phyloP scores from a whole-genome alignment of 2,329 filamentous ascomycete genomes.

The Fusarium goolgardi region DNA sequence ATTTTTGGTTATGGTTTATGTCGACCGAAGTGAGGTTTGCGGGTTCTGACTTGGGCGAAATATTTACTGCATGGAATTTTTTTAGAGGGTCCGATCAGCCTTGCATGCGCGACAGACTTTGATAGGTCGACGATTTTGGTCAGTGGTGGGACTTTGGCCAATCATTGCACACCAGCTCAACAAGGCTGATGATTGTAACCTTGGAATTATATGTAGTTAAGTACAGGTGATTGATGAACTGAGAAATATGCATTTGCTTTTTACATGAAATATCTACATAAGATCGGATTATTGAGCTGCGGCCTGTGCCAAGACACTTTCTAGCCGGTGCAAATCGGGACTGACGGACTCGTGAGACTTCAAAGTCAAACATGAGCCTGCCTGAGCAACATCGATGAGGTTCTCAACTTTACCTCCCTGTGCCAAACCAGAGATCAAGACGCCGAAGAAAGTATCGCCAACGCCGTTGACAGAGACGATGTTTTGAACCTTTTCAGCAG shows the following conservation, averaged over 20 bases:
- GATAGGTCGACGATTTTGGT: slow-evolving; percentile 30
- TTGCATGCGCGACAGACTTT: slow-evolving; percentile 38
- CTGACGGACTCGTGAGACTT: slow-evolving; percentile 80
- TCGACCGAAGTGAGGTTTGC: slow-evolving; percentile 27
- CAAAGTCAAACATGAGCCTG: slow-evolving; percentile 81
- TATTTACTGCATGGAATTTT: slow-evolving; percentile 48
- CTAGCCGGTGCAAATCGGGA: slow-evolving; percentile 62
- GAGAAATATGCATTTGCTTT: not conserved
- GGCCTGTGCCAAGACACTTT: slow-evolving; percentile 51
- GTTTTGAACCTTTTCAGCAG: slow-evolving; percentile 73
- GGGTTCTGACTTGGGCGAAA: slow-evolving; percentile 34
- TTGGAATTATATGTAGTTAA: slow-evolving; percentile 12
- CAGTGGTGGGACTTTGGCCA: slow-evolving; percentile 25
- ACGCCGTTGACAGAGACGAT: slow-evolving; percentile 93
- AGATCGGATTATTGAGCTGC: slow-evolving; percentile 24
- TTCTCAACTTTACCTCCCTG: slow-evolving; percentile 67
- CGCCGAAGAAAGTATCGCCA: slow-evolving; percentile 91
- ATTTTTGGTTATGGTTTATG: slow-evolving; percentile 45
- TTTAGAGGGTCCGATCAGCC: slow-evolving; percentile 49
- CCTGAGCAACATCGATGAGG: slow-evolving; percentile 82
- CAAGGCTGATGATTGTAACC: slow-evolving; percentile 43
- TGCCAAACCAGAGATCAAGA: slow-evolving; percentile 81
- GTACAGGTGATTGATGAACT: not conserved
- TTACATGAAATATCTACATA: slow-evolving; percentile 7
- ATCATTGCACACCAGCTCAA: slow-evolving; percentile 18